Conservation (phyloP, 257 asterid species). For the Coffea eugenioides region DNA sequence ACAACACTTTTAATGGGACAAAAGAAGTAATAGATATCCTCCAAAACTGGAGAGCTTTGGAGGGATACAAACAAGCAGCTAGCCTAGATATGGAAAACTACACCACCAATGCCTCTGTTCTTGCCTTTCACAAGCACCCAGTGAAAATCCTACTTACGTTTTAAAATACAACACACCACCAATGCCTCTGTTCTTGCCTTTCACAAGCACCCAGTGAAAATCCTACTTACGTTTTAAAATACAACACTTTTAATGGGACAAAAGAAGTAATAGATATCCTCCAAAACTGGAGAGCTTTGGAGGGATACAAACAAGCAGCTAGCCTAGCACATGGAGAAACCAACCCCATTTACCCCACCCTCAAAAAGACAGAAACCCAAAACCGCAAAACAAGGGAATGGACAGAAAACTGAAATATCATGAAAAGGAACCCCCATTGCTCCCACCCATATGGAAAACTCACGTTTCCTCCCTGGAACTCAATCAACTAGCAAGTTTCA, state of each 20-base stretch:
- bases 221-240: not conserved
- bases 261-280: not conserved
- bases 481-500: too few species aligned
- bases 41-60: not conserved
- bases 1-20: not conserved
- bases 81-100: constrained; percentile 17
- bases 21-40: not conserved
- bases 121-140: too few species aligned
- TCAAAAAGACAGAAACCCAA: too few species aligned
- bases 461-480: too few species aligned
- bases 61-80: constrained; percentile 4
- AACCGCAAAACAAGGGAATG: too few species aligned
- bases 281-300: not conserved
- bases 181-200: not conserved
- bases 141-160: too few species aligned
- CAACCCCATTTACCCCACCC: constrained; percentile 7
- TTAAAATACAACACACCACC: too few species aligned
- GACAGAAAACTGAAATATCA: too few species aligned
- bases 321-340: constrained; percentile 15
- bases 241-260: not conserved
- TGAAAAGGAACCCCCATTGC: too few species aligned
- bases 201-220: not conserved
- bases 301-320: constrained; percentile 4
- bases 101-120: too few species aligned
- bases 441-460: too few species aligned